phyloP scores from a whole-genome alignment of 1,284 basidiomycete genomes.

The Melampsora larici-populina region DNA sequence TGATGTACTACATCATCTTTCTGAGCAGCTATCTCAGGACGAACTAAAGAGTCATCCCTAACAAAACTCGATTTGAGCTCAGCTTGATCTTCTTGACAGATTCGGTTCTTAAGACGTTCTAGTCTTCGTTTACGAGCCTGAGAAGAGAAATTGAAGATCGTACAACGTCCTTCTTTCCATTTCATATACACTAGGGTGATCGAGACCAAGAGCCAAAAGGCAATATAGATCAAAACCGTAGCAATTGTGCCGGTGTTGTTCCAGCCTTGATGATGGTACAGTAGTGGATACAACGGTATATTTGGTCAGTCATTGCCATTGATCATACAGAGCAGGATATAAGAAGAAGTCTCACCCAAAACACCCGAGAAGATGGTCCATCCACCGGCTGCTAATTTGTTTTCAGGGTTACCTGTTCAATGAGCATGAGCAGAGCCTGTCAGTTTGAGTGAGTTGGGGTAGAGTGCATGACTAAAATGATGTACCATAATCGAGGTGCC shows the following conservation, averaged over 20 bases:
- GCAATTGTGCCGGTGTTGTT: constrained; percentile 61
- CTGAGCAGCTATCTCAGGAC: not conserved
- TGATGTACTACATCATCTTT: not conserved
- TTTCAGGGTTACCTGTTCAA: constrained; percentile 40
- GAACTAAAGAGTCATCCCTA: not conserved
- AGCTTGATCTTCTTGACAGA: not conserved
- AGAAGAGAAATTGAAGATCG: constrained; percentile 53
- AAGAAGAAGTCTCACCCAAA: not conserved
- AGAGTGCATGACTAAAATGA: too few relatives aligned
- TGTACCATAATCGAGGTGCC: constrained; percentile 60
- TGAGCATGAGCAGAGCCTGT: not conserved
- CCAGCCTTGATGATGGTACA: constrained; percentile 51
- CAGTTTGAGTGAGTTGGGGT: not conserved
- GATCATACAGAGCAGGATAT: not conserved
- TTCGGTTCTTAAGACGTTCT: not conserved
- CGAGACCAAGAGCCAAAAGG: constrained; percentile 75
- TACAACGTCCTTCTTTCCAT: constrained; percentile 59
- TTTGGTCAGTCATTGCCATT: constrained; percentile 41
- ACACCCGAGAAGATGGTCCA: constrained; percentile 41
- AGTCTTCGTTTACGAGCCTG: constrained; percentile 41
- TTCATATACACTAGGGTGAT: constrained; percentile 67
- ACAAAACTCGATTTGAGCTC: not conserved
- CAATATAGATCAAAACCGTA: constrained; percentile 68
- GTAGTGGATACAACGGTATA: constrained; percentile 44
- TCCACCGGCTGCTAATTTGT: constrained; percentile 33